Evolutionary conservation across 306 rosid genomes (phyloP), one percentile per base, ranked within the genome.

Genomic region (Pterocarpus santalinus): DNA sequence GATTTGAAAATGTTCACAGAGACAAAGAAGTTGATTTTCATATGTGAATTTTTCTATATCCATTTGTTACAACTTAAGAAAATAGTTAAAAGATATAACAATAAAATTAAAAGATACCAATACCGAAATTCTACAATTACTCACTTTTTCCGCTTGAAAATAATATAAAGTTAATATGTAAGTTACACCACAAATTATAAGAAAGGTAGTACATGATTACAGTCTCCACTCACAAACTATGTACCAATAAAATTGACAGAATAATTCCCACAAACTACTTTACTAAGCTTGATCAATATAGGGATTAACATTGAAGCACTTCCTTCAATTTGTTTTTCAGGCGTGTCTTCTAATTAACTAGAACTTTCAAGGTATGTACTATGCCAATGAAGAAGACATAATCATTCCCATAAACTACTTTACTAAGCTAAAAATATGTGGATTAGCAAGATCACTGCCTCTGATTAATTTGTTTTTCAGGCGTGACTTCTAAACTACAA

Each of bases 401-500:
- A 38, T 38, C 41, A 38, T 38, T 38, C 41, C 41, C 41, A 38
- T 5, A 38, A 38, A 47, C 4, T 47, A 47, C 8, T 30, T 32
- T 22, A 22, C 28, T 22, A 22, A 22, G 28, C 28, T 22, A 22
- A 22, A 22, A 22, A 22, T 22, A 22, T 22, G 28, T 22, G 28
- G 28, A 22, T 22, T 22, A 22, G 28, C 0, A 22, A 22, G 28
- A 22, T 22, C 28, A 22, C 28, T 22, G 28, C 28, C 28, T 22
- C 28, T 22, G 28, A 22, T 22, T 72, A 15, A 44, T 39, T 70
- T 32, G 0, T 22, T 66, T 58, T 13, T 49, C 11, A 22, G 56
- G 28, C 13, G 39, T 52, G 2, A 12, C 33, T 56, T 57, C 83
- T 39, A 86, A 77, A 81, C 4, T 32, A 82, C 86, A 90, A 76